Evolutionary conservation across 176 grass and related monocot genomes (phyloP).

Genomic region (Triticum urartu): DNA sequence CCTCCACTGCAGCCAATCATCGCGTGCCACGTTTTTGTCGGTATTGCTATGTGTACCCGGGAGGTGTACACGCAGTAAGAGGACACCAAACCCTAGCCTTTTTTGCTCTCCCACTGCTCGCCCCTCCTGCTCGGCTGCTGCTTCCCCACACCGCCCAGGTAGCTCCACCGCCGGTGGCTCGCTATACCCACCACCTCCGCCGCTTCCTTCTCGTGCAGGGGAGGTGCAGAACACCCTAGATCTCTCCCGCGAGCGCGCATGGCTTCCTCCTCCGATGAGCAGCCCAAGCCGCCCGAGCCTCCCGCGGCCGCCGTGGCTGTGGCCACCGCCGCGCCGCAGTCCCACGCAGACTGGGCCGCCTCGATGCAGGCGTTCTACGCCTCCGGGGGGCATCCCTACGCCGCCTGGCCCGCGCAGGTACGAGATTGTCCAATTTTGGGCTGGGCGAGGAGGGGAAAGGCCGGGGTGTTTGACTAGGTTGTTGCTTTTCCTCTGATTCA

Average conservation of each 20-base stretch:
- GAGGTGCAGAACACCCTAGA: slow-evolving; percentile 19
- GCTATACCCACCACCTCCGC: slow-evolving; percentile 21
- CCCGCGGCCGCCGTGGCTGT: slow-evolving; percentile 25
- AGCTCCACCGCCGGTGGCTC: slow-evolving; percentile 51
- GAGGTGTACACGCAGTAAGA: not conserved
- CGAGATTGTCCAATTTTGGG: not conserved
- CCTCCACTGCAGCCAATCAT: not conserved
- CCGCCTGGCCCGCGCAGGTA: slow-evolving; percentile 75
- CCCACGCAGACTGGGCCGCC: slow-evolving; percentile 53
- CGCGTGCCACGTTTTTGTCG: slow-evolving; percentile 20
- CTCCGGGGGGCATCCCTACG: slow-evolving; percentile 52
- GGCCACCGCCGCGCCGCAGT: not conserved
- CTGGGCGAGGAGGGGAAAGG: not conserved
- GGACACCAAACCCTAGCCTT: slow-evolving; percentile 48
- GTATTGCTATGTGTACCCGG: not conserved
- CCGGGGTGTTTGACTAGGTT: slow-evolving; percentile 32
- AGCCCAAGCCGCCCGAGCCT: slow-evolving; percentile 62
- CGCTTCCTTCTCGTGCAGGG: not conserved
- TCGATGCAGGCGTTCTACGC: slow-evolving; percentile 69
- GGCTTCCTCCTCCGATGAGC: slow-evolving; percentile 71
- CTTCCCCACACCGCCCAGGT: slow-evolving; percentile 45
- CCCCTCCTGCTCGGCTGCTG: not conserved
- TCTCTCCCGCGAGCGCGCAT: not conserved
- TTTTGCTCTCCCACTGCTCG: slow-evolving; percentile 24
- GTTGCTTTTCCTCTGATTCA: slow-evolving; percentile 35